Conservation (phyloP, 2,329 filamentous ascomycete species). For the Sarocladium kiliense region DNA sequence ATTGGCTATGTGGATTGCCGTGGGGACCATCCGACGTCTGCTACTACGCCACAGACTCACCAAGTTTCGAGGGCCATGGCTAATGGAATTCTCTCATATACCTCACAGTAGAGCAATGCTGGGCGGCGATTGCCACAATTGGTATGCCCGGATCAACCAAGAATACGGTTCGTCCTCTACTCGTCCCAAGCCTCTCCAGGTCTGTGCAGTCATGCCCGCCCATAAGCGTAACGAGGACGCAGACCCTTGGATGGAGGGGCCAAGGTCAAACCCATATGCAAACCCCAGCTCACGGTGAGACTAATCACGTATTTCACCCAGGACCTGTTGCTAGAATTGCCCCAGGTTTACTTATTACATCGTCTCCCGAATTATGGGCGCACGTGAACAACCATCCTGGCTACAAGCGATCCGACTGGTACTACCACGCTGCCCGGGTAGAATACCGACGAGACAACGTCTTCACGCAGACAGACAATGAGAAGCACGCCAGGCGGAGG, state of each 20-base stretch:
- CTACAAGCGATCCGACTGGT: conserved; percentile 38
- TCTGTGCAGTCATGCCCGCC: too few relatives aligned
- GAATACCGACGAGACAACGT: conserved; percentile 47
- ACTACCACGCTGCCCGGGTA: conserved; percentile 38
- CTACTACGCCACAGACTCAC: neutral
- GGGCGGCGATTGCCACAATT: neutral
- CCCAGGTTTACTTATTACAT: conserved; percentile 43
- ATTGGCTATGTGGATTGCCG: neutral
- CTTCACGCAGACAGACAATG: conserved; percentile 45
- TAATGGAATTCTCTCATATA: neutral
- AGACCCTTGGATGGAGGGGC: too few relatives aligned
- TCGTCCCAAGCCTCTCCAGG: too few relatives aligned
- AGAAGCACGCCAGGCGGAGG: conserved; percentile 37
- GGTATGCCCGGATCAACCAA: neutral
- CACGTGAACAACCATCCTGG: conserved; percentile 35
- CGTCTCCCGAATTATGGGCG: conserved; percentile 40
- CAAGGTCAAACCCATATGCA: too few relatives aligned
- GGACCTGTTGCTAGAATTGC: conserved; percentile 29
- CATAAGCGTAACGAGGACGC: too few relatives aligned
- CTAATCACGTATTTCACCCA: neutral
- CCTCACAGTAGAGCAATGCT: neutral
- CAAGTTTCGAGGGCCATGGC: neutral
- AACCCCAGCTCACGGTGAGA: neutral
- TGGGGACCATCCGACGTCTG: neutral
- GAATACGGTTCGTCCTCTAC: neutral